phyloP scores from a whole-genome alignment of 306 rosid genomes.

The Rosa lucieae region DNA sequence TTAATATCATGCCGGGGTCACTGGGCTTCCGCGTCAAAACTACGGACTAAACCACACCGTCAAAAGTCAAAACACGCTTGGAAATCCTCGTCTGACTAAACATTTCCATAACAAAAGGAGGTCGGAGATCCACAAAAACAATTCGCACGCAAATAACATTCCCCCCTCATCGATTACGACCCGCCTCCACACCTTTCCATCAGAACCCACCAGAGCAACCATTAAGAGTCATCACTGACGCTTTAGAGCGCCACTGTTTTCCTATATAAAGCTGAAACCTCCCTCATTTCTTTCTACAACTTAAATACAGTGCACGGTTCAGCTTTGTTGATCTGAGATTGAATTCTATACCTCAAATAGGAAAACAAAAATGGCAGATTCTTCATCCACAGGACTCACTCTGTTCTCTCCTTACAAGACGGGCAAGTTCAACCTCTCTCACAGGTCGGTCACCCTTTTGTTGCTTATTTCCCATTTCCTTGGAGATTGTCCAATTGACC shows the following conservation, averaged over 20 bases:
- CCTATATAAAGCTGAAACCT: neutral
- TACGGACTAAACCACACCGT: too few species aligned
- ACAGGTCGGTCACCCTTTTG: conserved; percentile 46
- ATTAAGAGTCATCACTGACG: neutral
- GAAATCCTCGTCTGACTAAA: too few species aligned
- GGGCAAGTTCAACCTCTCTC: conserved; percentile 71
- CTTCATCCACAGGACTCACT: conserved; percentile 16
- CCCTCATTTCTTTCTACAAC: neutral
- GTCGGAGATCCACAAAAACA: too few species aligned
- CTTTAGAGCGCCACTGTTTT: neutral
- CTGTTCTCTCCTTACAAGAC: conserved; percentile 72
- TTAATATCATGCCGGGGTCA: too few species aligned
- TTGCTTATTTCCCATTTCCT: neutral
- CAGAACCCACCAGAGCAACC: neutral
- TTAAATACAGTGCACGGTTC: neutral
- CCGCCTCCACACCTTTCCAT: too few species aligned
- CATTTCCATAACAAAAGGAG: too few species aligned
- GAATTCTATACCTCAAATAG: neutral
- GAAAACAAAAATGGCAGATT: conserved; percentile 37
- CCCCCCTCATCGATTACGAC: too few species aligned
- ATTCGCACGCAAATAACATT: neutral
- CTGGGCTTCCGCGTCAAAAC: too few species aligned
- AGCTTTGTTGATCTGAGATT: neutral
- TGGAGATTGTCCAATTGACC: neutral
- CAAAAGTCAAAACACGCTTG: too few species aligned